Evolutionary conservation across 2,329 filamentous ascomycete species (phyloP).

Genomic region (Alternaria angustiovoidea): DNA sequence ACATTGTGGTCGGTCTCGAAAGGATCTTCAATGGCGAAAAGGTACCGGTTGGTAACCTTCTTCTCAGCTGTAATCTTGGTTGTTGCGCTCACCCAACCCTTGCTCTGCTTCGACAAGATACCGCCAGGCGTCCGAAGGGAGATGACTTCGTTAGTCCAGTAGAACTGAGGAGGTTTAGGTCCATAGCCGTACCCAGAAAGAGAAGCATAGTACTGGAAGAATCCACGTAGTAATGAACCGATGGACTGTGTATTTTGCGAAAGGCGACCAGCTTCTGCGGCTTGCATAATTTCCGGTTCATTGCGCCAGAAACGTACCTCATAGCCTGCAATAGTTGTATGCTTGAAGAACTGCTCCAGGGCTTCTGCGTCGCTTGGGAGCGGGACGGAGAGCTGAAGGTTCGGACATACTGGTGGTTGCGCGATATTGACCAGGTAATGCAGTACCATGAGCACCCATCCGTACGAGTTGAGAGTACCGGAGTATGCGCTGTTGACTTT

Average conservation of each 20-base stretch:
- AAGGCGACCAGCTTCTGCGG: slow-evolving; percentile 66
- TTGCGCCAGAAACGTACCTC: slow-evolving; percentile 81
- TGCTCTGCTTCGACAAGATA: slow-evolving; percentile 74
- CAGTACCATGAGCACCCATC: slow-evolving; percentile 90
- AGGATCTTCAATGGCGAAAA: slow-evolving; percentile 91
- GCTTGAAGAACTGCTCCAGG: slow-evolving; percentile 51
- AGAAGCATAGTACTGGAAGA: slow-evolving; percentile 87
- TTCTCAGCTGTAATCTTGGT: slow-evolving; percentile 69
- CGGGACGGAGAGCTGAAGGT: slow-evolving; percentile 70
- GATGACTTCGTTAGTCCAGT: slow-evolving; percentile 82
- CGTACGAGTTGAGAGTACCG: slow-evolving; percentile 87
- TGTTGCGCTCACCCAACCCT: slow-evolving; percentile 87
- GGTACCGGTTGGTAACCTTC: slow-evolving; percentile 79
- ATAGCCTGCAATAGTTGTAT: slow-evolving; percentile 66
- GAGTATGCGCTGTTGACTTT: slow-evolving; percentile 88
- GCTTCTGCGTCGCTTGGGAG: slow-evolving; percentile 19
- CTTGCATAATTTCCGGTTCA: slow-evolving; percentile 70
- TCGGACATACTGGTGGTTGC: slow-evolving; percentile 81
- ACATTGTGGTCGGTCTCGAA: slow-evolving; percentile 91
- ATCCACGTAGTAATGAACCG: slow-evolving; percentile 77
- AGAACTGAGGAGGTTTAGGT: slow-evolving; percentile 66
- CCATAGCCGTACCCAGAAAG: slow-evolving; percentile 46
- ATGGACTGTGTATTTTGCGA: slow-evolving; percentile 74
- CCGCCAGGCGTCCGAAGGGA: slow-evolving; percentile 78
- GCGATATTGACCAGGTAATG: slow-evolving; percentile 89